Evolutionary conservation across 2,329 filamentous ascomycete species (phyloP), one percentile per base, ranked within the genome.

Genomic region (Aspergillus novoparasiticus): DNA sequence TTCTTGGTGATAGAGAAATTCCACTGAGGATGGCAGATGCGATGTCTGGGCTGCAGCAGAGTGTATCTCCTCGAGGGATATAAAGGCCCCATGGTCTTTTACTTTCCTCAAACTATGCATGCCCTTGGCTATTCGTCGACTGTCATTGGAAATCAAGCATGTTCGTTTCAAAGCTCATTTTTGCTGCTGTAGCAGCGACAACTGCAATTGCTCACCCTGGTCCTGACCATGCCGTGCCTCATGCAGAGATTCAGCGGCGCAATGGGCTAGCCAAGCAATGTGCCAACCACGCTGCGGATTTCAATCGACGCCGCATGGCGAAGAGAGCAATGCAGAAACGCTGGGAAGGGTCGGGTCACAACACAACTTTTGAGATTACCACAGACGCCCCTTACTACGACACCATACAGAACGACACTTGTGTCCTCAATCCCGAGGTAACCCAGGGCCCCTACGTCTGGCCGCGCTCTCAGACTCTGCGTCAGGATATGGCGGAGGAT

Each of bases 341-440:
- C 21, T 48, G 51, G 51, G 43, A 61, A 54, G 51, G 51, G 5
- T 21, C 51, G 6, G 34, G 45, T 16, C 54, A 34, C 34, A 58
- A 45, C 23, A 45, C 60, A 1, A 61, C 60, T 2, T 43, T 43
- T 6, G 45, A 58, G 34, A 58, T 61, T 3, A 32, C 34, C 26
- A 61, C 60, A 11, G 64, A 67, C 28, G 63, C 61, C 3, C 61
- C 66, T 21, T 68, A 69, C 61, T 69, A 72, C 50, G 57, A 69
- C 11, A 57, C 48, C 16, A 68, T 72, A 48, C 65, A 71, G 41
- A 65, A 71, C 54, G 69, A 28, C 67, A 68, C 66, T 63, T 80
- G 76, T 61, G 72, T 78, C 30, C 68, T 81, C 26, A 73, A 74
- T 0, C 78, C 79, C 0, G 78, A 80, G 56, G 76, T 76, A 39